These are phyloP conservation scores for Biscogniauxia mediterranea DNA, from an alignment of 2,329 filamentous ascomycete genomes.

Conservation along the genomic window DNA sequence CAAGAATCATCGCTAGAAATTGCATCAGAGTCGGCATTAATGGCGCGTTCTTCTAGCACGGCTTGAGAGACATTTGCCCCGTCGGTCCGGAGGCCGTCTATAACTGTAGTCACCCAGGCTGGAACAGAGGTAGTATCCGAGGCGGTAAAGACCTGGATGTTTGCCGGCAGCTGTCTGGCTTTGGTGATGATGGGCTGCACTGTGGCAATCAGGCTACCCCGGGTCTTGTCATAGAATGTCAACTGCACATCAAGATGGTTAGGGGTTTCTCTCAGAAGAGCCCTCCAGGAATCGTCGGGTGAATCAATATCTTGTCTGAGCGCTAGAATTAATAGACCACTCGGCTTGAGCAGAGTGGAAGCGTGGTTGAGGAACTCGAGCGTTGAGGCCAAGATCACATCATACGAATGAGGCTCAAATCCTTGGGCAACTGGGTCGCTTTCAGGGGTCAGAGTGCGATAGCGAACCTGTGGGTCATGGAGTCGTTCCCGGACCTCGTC, in stretches of 20 bases:
- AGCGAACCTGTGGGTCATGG: not conserved
- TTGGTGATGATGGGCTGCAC: not conserved
- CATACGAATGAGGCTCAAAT: constrained; percentile 1
- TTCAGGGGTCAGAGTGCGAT: not conserved
- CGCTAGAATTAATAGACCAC: constrained; percentile 4
- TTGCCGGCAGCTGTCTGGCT: not conserved
- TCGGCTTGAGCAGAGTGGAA: constrained; percentile 5
- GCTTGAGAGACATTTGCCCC: not conserved
- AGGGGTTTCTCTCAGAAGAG: not conserved
- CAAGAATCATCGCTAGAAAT: not conserved
- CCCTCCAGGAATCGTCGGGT: not conserved
- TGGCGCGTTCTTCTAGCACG: not conserved
- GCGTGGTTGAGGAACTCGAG: constrained; percentile 1
- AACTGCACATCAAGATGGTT: constrained; percentile 1
- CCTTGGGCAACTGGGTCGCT: not conserved
- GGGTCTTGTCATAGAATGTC: not conserved
- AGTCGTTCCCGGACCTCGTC: constrained; percentile 2
- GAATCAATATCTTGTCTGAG: not conserved
- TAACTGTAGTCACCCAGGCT: not conserved
- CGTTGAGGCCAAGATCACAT: not conserved
- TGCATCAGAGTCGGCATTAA: not conserved
- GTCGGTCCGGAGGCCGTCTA: not conserved
- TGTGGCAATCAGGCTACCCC: not conserved
- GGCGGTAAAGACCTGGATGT: constrained; percentile 3
- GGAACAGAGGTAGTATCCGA: not conserved